These are phyloP conservation scores for Backusella mclennaniae DNA, from an alignment of 192 early-diverging fungal species.

Conservation along the genomic window DNA sequence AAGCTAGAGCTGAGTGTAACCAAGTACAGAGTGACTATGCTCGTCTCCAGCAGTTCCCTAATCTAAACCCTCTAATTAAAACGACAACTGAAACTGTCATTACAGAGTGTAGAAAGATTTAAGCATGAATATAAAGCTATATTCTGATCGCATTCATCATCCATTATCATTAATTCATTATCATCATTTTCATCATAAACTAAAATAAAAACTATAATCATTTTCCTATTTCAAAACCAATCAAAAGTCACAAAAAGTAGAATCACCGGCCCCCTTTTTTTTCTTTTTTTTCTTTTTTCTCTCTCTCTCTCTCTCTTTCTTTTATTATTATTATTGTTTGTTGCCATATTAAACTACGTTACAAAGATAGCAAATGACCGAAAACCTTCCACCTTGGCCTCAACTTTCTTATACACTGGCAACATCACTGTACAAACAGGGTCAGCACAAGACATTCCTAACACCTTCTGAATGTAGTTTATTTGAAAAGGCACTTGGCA, in stretches of 20 bases:
- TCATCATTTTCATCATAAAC: background rate
- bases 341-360: background rate
- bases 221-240: background rate
- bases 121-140: background rate
- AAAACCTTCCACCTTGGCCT: slow-evolving; percentile 6
- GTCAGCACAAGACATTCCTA: background rate
- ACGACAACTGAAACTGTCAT: too few species aligned
- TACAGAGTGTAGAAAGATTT: too few species aligned
- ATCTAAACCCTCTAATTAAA: too few species aligned
- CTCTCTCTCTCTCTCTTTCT: background rate
- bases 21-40: too few species aligned
- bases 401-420: slow-evolving; percentile 11
- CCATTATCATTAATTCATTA: background rate
- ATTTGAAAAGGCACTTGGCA: slow-evolving; percentile 11
- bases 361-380: background rate
- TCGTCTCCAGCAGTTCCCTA: too few species aligned
- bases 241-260: background rate
- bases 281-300: background rate
- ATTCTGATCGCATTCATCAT: background rate
- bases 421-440: background rate
- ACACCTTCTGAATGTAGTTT: slow-evolving; percentile 6
- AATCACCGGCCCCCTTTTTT: background rate
- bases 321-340: too few species aligned
- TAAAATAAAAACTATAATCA: background rate
- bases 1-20: too few species aligned